Evolutionary conservation across 345 rosid species (phyloP).

Genomic region (Eucalyptus curtisii): DNA sequence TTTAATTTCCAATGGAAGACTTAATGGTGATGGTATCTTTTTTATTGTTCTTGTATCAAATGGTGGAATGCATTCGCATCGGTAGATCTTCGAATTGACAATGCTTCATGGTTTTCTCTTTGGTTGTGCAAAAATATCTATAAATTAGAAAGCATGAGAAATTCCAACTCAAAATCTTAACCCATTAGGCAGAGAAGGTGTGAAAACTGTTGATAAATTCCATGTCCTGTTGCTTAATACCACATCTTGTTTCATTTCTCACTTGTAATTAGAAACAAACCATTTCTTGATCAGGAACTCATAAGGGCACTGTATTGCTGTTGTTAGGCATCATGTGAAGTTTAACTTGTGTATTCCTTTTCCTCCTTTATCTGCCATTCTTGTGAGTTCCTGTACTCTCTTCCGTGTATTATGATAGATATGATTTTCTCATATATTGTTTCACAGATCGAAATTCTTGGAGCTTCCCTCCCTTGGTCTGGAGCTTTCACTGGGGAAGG

Average conservation of each 20-base stretch:
- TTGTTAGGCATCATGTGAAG: neutral
- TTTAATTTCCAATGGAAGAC: neutral
- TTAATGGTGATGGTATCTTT: neutral
- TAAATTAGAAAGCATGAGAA: neutral
- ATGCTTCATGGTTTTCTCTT: neutral
- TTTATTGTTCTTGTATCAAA: neutral
- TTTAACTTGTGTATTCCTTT: neutral
- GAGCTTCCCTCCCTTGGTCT: slow-evolving; percentile 90
- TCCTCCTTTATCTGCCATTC: neutral
- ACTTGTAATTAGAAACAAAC: neutral
- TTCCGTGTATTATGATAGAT: neutral
- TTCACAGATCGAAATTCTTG: slow-evolving; percentile 85
- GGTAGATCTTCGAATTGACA: neutral
- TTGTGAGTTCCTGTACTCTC: neutral
- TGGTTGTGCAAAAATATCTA: neutral
- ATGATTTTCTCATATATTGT: slow-evolving; percentile 4
- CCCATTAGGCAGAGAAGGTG: neutral
- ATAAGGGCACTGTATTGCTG: neutral
- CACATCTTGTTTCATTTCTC: neutral
- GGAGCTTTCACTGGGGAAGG: slow-evolving; percentile 44
- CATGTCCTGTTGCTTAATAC: neutral
- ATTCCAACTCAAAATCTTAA: neutral
- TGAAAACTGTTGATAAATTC: neutral
- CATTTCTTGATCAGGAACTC: neutral
- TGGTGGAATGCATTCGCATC: neutral